Evolutionary conservation across 2,329 filamentous ascomycete genomes (phyloP), one percentile per base, ranked within the genome.

Genomic region (Diaporthe australafricana): DNA sequence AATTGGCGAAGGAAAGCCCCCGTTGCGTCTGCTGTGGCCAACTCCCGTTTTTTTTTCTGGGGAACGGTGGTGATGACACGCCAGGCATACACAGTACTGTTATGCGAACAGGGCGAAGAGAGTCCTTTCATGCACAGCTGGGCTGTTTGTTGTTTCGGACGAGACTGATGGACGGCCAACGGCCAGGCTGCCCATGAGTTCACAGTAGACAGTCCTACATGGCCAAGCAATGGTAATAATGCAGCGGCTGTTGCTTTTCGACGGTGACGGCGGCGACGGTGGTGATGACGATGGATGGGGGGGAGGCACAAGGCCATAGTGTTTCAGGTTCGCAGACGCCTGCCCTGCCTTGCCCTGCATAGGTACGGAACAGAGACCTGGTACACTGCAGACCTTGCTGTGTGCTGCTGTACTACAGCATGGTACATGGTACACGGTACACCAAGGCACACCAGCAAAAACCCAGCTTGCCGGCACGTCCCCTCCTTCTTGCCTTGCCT

Each of bases 31-130:
- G 65, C 38, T 68, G 65, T 55, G 50, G 50, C 25, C 35, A 56
- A 45, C 60, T 65, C 27, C 60, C 60, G 42, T 50, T 63, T 65
- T 65, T 57, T 65, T 65, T 65, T 65, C 45, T 65, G 45, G 60
- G 60, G 42, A 65, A 16, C 17, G 25, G 38, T 50, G 42, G 50
- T 45, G 42, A 65, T 65, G 60, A 50, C 60, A 65, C 60, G 60
- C 60, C 48, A 65, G n/a, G 20, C 22, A 11, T 48, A 20, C 25
- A 38, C 60, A 42, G 42, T 25, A 35, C 9, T 35, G 32, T 35
- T 35, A 22, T n/a, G 20, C 42, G 40, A 35, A 63, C 20, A 22
- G 20, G 40, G 20, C 8, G 45, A 30, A 25, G 20, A 17, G 25
- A 17, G 40, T 35, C 16, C 14, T 12, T 8, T 30, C 57, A 47